A percentile compares a stretch with the other conserved stretches of the same genome.
These are phyloP conservation scores for Rhododendron williamsianum DNA, from an alignment of 148 eudicot species.

Conservation along the genomic window DNA sequence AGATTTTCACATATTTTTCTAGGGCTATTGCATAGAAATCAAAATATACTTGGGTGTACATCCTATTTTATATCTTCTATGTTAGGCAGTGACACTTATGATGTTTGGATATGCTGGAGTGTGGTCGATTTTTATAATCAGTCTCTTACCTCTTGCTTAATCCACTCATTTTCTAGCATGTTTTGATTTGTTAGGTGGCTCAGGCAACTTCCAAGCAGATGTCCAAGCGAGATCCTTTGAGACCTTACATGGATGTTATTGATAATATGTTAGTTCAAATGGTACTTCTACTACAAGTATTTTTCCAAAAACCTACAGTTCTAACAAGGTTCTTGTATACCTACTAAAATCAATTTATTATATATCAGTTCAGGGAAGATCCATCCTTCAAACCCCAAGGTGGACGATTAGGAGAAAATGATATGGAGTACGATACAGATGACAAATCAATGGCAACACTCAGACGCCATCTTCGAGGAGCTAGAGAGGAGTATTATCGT, in stretches of 20 bases:
- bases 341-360: neutral
- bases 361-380: slow-evolving; percentile 63
- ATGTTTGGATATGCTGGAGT: neutral
- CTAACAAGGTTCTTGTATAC: neutral
- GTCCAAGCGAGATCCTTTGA: slow-evolving; percentile 93
- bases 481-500: slow-evolving; percentile 70
- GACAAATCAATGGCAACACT: slow-evolving; percentile 84
- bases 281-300: slow-evolving; percentile 35
- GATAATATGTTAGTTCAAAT: slow-evolving; percentile 79
- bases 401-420: slow-evolving; percentile 85
- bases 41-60: neutral
- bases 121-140: neutral
- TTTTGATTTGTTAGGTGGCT: slow-evolving; percentile 59
- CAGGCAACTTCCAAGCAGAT: slow-evolving; percentile 96
- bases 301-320: neutral
- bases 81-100: neutral
- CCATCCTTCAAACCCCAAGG: slow-evolving; percentile 97
- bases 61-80: neutral
- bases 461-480: slow-evolving; percentile 73
- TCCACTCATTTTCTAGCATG: neutral
- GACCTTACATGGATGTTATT: slow-evolving; percentile 79
- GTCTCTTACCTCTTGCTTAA: neutral
- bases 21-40: neutral
- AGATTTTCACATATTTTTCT: neutral
- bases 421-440: slow-evolving; percentile 94